Conservation (phyloP, 2,329 filamentous ascomycete genomes). For the Claviceps spartinae region DNA sequence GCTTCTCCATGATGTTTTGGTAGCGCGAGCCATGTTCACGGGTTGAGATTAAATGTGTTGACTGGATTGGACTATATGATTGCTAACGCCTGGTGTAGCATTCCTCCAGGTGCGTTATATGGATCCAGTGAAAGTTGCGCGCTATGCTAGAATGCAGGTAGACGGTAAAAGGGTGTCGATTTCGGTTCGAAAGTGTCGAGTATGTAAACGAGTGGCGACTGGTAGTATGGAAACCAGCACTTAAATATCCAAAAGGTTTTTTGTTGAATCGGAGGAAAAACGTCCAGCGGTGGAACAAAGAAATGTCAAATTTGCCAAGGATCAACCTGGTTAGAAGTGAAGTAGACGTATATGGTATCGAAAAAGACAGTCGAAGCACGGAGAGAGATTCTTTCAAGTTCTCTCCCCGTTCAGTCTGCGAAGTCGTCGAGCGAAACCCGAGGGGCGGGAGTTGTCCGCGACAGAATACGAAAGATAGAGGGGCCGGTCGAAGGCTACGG, state of each 20-base stretch:
- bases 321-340: slow-evolving; percentile 35
- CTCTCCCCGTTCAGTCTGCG: neutral
- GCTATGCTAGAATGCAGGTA: neutral
- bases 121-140: neutral
- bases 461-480: neutral
- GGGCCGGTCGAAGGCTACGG: neutral
- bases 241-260: no score
- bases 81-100: neutral
- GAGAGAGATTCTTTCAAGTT: no score
- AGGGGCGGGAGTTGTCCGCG: neutral
- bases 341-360: slow-evolving; percentile 8
- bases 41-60: no score
- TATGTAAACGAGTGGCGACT: no score
- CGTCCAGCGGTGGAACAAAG: slow-evolving; percentile 6
- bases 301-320: slow-evolving; percentile 30
- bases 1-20: slow-evolving; percentile 15
- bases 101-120: neutral
- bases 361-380: slow-evolving; percentile 6
- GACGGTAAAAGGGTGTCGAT: neutral
- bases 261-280: neutral
- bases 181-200: neutral
- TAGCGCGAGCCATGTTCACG: slow-evolving; percentile 18
- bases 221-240: no score
- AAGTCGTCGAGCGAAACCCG: neutral
- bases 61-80: neutral